These are phyloP conservation scores for Xanthoceras sorbifolium DNA, from an alignment of 345 rosid species.

Conservation along the genomic window DNA sequence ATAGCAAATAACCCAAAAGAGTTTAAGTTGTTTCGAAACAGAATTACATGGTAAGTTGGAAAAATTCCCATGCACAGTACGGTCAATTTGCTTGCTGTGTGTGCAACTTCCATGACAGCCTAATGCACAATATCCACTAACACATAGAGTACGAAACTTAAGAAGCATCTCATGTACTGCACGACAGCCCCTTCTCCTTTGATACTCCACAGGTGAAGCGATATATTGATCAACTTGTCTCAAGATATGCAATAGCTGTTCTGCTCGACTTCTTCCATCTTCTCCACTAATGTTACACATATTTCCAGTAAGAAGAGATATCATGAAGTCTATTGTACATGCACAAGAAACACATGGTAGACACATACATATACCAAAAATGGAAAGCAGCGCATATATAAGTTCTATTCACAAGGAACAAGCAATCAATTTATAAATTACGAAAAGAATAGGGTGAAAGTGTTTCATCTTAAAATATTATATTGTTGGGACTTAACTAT, in stretches of 20 bases:
- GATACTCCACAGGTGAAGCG: constrained; percentile 78
- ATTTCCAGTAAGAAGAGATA: constrained; percentile 22
- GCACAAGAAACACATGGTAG: not conserved
- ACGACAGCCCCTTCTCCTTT: constrained; percentile 90
- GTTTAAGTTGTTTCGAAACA: constrained; percentile 13
- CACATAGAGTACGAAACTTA: constrained; percentile 86
- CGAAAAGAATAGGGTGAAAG: not conserved
- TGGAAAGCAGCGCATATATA: not conserved
- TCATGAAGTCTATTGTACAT: not conserved
- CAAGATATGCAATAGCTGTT: constrained; percentile 90
- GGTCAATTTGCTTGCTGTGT: constrained; percentile 80
- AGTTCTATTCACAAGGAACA: not conserved
- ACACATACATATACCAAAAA: not conserved
- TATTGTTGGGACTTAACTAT: not conserved
- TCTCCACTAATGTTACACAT: constrained; percentile 73
- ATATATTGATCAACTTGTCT: constrained; percentile 86
- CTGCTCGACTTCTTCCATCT: constrained; percentile 98
- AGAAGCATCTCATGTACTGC: constrained; percentile 86
- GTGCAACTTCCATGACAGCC: constrained; percentile 91
- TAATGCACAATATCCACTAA: constrained; percentile 81
- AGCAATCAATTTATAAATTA: not conserved
- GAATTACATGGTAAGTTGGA: constrained; percentile 81
- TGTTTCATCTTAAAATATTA: not conserved
- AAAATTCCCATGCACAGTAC: constrained; percentile 59
- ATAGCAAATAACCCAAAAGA: constrained; percentile 9